Evolutionary conservation across 208 protist species (phyloP), one percentile per base, ranked within the genome.

Genomic region (Acanthamoeba culbertsoni): DNA sequence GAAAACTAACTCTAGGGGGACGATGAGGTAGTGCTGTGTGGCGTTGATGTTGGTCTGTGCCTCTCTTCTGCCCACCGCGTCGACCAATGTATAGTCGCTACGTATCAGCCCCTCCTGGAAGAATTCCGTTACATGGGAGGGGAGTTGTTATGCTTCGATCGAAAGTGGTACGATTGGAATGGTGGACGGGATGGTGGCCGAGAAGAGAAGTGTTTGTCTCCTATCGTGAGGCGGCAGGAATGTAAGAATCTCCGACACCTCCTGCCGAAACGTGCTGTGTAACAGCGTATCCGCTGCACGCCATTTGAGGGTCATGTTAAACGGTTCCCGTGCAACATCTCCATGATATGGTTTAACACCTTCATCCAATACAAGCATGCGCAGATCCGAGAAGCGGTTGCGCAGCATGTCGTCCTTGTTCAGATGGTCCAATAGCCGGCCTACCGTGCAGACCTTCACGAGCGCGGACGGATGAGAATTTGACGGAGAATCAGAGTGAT

Each of bases 351-450:
- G 55, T n/a, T 14, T 0, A 28, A 28, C n/a, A 79, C 71, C 71
- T 79, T 79, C 71, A 20, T 79, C 71, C 14, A 79, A 28, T 33
- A 79, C 51, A 28, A 79, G 40, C 71, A 79, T 79, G 71, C 71
- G 71, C 10, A 79, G 35, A 42, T 79, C 26, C 5, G 71, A 16
- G 23, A 79, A 42, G 40, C 71, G 71, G 8, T 33, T 53, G 42
- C 40, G 33, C 42, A 79, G 71, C 35, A 28, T 48, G 42, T 45
- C 42, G 42, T 79, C 71, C 42, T 77, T 92, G n/a, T 75, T 46
- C n/a, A 99, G 95, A 95, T 99, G 99, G 95, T 99, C 99, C 28
- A 99, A 96, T 28, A 99, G 96, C 43, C 99, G 97, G 45, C 98
- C 98, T 20, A 97, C 97, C 31, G 98, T 99, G 2, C 97, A 95